Evolutionary conservation across 768 basidiomycete genomes (phyloP), one percentile per base, ranked within the genome.

Genomic region (Boletus patriciae): DNA sequence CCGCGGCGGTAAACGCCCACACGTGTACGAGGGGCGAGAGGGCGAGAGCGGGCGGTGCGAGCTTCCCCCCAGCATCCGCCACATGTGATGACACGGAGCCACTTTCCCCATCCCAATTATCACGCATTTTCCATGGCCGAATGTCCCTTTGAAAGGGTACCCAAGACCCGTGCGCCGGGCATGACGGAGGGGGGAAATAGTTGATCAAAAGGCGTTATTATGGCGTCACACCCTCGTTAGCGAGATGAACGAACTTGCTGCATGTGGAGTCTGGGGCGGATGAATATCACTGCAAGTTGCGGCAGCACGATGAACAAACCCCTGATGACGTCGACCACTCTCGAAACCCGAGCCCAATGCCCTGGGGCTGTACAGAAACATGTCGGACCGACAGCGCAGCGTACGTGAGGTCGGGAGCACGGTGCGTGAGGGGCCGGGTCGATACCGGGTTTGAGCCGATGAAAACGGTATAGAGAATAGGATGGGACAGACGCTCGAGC

Each of bases 321-420:
- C 61, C 52, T 59, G 62, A 62, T 64, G 63, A 64, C 63, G 63
- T 64, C 63, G 63, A 46, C 2, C n/a, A 1, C 3, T 40, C 46
- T 27, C n/a, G 44, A 42, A 44, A 41, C 21, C 46, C 44, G 27
- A 56, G 54, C 58, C 54, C 58, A 27, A 27, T 44, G 25, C 37
- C 38, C 27, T n/a, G 25, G n/a, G 42, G 63, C 59, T 54, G 44
- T 62, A 23, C 58, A 16, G 31, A 36, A 27, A 19, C 25, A 21
- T 13, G 18, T 19, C 38, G n/a, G 34, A 34, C 25, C 27, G 44
- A 19, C 29, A 18, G 34, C 25, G 23, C 36, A 46, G 33, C 38
- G 27, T 36, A 45, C 21, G 44, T 15, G 46, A 43, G 25, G 42
- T 43, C 43, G 43, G 55, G 53, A 19, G 31, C 38, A 40, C 48